Percentiles rank a stretch among this genome's conserved stretches.
Conservation (phyloP, 2,329 filamentous ascomycete species). For the Talaromyces sp. region DNA sequence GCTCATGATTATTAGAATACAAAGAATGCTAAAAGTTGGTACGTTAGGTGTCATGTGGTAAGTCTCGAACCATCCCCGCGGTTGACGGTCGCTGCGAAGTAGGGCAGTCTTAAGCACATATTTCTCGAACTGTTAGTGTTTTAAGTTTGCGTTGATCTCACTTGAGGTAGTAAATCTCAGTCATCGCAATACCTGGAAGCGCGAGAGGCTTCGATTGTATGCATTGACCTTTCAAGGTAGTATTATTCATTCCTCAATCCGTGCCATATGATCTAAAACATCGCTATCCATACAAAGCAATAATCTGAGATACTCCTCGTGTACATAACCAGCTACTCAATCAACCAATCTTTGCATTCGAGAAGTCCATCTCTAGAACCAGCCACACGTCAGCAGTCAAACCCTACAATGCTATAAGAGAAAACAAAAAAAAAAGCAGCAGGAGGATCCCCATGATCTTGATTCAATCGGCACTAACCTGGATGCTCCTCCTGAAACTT, state of each 20-base stretch:
- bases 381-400: conserved; percentile 17
- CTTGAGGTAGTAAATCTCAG: not conserved
- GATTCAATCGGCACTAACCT: conserved; percentile 27
- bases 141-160: not conserved
- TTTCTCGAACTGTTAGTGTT: not conserved
- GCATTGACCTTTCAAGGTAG: not conserved
- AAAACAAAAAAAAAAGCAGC: no score
- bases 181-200: not conserved
- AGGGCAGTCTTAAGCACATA: not conserved
- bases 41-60: not conserved
- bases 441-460: not conserved
- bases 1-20: not conserved
- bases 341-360: conserved; percentile 59
- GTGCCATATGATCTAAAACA: not conserved
- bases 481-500: conserved; percentile 83
- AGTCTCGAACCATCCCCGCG: not conserved
- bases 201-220: not conserved
- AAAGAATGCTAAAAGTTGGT: not conserved
- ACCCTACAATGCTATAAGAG: not conserved
- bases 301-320: not conserved
- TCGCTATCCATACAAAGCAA: not conserved
- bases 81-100: not conserved
- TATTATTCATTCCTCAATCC: not conserved
- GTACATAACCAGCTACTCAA: not conserved
- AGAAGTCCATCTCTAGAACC: conserved; percentile 61